phyloP scores from a whole-genome alignment of 106 monocot genomes.

The Posidonia australis region DNA sequence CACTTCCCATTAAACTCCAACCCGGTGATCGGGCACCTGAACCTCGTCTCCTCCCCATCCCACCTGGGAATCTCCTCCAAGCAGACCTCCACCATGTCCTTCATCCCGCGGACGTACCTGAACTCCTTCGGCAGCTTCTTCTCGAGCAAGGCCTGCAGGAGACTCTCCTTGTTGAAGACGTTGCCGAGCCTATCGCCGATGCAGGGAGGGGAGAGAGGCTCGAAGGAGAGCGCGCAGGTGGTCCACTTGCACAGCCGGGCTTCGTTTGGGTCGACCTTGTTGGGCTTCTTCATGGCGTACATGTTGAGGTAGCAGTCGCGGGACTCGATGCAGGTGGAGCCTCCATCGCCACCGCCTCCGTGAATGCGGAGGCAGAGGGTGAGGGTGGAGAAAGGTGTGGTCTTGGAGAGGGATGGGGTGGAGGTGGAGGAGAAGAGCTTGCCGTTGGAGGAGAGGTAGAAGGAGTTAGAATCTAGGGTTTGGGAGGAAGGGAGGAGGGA shows the following conservation, averaged over 20 bases:
- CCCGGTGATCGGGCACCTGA: constrained; percentile 82
- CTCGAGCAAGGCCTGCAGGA: constrained; percentile 59
- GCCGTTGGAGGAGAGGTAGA: constrained; percentile 64
- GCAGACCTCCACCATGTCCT: constrained; percentile 72
- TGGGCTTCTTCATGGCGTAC: constrained; percentile 88
- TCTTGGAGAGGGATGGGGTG: constrained; percentile 14
- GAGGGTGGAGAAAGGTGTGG: constrained; percentile 30
- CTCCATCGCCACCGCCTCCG: constrained; percentile 95
- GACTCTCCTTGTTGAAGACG: constrained; percentile 79
- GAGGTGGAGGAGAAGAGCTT: constrained; percentile 38
- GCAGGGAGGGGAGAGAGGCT: constrained; percentile 56
- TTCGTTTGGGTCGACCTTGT: constrained; percentile 96
- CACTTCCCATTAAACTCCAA: constrained; percentile 88
- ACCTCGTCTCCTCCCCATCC: constrained; percentile 25
- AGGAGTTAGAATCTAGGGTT: constrained; percentile 29
- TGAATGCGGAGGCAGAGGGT: constrained; percentile 44
- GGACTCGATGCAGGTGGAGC: constrained; percentile 87
- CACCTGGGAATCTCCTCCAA: constrained; percentile 32
- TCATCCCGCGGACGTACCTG: constrained; percentile 52
- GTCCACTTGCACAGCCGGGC: constrained; percentile 75
- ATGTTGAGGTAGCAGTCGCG: constrained; percentile 98
- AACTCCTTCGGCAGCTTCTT: constrained; percentile 79
- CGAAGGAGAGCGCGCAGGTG: constrained; percentile 74
- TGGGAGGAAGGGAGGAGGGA: constrained; percentile 8
- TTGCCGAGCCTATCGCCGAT: constrained; percentile 80